Evolutionary conservation across 1,284 basidiomycete species (phyloP).

Genomic region (Gymnopus androsaceus): DNA sequence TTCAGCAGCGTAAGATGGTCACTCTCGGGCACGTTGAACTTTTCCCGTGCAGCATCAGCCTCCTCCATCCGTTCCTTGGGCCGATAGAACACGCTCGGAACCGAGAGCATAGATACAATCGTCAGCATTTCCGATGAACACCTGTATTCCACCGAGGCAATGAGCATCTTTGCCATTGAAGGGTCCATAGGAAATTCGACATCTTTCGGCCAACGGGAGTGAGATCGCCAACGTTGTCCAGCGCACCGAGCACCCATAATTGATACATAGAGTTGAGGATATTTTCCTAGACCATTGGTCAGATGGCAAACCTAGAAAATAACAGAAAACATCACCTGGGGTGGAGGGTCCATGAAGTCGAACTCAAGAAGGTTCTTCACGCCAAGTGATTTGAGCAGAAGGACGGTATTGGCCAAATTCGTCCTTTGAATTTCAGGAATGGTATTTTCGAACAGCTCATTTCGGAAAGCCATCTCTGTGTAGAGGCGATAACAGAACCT

Average conservation of each 20-base stretch:
- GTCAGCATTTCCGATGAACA: conserved; percentile 97
- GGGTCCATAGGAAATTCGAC: conserved; percentile 99
- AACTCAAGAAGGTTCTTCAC: conserved; percentile 98
- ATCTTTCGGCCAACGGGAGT: conserved; percentile 93
- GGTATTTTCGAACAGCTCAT: conserved; percentile 90
- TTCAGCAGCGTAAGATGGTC: conserved; percentile 96
- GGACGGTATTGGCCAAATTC: conserved; percentile 94
- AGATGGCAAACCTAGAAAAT: conserved; percentile 50
- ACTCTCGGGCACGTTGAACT: conserved; percentile 98
- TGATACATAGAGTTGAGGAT: conserved; percentile 99
- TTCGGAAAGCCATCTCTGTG: conserved; percentile 83
- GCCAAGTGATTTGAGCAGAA: conserved; percentile 92
- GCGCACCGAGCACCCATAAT: conserved; percentile 96
- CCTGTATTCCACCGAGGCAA: conserved; percentile 90
- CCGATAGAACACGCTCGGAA: conserved; percentile 95
- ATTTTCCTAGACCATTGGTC: conserved; percentile 61
- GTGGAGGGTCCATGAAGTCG: conserved; percentile 99
- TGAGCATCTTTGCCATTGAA: conserved; percentile 97
- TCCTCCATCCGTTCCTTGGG: conserved; percentile 96
- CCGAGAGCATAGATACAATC: conserved; percentile 98
- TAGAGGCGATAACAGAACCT: conserved; percentile 94
- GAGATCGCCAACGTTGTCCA: conserved; percentile 97
- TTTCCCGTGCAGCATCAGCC: conserved; percentile 94
- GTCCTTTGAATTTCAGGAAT: conserved; percentile 99
- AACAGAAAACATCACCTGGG: conserved; percentile 60